Percentiles rank a stretch among this genome's conserved stretches.
phyloP scores from a whole-genome alignment of 1,284 basidiomycete genomes.

The Ustanciosporium gigantosporum region DNA sequence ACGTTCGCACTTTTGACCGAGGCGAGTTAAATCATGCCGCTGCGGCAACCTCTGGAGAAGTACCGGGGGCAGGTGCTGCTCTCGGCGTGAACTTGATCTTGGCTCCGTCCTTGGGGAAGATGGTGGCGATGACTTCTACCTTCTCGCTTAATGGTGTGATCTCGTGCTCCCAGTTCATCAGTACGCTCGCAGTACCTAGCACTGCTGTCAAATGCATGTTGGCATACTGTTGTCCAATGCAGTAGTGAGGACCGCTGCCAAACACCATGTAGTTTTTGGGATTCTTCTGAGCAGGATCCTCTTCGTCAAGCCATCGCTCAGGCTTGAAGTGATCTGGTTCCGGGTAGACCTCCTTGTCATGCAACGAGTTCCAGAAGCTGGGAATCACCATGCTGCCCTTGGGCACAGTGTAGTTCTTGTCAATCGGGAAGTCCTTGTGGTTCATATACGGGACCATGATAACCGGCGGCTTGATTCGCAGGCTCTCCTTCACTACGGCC shows the following conservation, averaged over 20 bases:
- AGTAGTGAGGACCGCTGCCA: conserved; percentile 79
- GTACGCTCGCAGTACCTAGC: conserved; percentile 78
- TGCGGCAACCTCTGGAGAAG: conserved; percentile 50
- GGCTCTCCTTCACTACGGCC: conserved; percentile 88
- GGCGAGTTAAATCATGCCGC: too few relatives aligned
- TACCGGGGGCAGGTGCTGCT: conserved; percentile 40
- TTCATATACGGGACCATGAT: conserved; percentile 86
- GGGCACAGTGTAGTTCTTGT: conserved; percentile 86
- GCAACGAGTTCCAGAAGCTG: conserved; percentile 86
- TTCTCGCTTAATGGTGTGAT: conserved; percentile 77
- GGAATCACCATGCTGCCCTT: conserved; percentile 92
- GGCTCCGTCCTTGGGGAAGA: conserved; percentile 93
- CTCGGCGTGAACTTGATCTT: conserved; percentile 70
- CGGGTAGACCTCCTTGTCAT: conserved; percentile 85
- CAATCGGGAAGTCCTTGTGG: conserved; percentile 86
- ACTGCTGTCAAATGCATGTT: conserved; percentile 86
- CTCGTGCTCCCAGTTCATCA: conserved; percentile 88
- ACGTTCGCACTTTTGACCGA: too few relatives aligned
- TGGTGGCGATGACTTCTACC: conserved; percentile 66
- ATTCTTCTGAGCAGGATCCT: conserved; percentile 80
- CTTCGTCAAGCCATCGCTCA: conserved; percentile 90
- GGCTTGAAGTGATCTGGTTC: conserved; percentile 82
- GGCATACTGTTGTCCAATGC: conserved; percentile 92
- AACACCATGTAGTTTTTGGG: conserved; percentile 96
- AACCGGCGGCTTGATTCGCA: conserved; percentile 81